Conservation (phyloP, 441 rosid genomes). For the Gossypium lobatum region DNA sequence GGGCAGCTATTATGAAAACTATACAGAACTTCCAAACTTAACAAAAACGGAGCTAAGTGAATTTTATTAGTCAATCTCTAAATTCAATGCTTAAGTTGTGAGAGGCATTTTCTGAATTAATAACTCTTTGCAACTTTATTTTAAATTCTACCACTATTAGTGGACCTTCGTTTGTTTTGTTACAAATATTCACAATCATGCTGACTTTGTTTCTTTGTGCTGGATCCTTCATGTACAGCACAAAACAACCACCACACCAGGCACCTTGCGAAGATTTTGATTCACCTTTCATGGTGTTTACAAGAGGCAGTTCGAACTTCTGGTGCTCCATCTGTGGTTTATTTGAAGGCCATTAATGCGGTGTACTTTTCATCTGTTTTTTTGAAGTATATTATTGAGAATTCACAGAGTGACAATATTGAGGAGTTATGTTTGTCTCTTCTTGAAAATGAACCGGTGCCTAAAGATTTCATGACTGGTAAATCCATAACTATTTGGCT, state of each 20-base stretch:
- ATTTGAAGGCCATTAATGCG: slow-evolving; percentile 67
- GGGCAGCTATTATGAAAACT: background rate
- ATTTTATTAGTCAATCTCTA: background rate
- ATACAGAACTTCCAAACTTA: background rate
- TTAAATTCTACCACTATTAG: background rate
- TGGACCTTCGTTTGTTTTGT: background rate
- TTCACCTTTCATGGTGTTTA: slow-evolving; percentile 78
- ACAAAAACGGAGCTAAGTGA: background rate
- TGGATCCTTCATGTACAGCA: slow-evolving; percentile 33
- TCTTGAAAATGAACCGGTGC: slow-evolving; percentile 59
- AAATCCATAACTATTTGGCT: slow-evolving; percentile 2
- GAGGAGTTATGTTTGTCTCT: slow-evolving; percentile 57
- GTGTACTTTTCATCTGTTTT: slow-evolving; percentile 77
- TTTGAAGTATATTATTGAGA: slow-evolving; percentile 72
- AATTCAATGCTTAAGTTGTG: background rate
- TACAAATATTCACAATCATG: background rate
- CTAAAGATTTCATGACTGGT: slow-evolving; percentile 57
- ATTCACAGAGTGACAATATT: slow-evolving; percentile 37
- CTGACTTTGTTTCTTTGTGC: background rate
- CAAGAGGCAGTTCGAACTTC: slow-evolving; percentile 54
- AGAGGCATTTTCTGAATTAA: background rate
- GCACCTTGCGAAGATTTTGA: slow-evolving; percentile 84
- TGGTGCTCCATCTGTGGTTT: slow-evolving; percentile 34
- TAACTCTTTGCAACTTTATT: background rate
- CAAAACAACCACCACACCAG: slow-evolving; percentile 68